Evolutionary conservation across 768 basidiomycete genomes (phyloP).

Genomic region (Xerocomellus intermedius): DNA sequence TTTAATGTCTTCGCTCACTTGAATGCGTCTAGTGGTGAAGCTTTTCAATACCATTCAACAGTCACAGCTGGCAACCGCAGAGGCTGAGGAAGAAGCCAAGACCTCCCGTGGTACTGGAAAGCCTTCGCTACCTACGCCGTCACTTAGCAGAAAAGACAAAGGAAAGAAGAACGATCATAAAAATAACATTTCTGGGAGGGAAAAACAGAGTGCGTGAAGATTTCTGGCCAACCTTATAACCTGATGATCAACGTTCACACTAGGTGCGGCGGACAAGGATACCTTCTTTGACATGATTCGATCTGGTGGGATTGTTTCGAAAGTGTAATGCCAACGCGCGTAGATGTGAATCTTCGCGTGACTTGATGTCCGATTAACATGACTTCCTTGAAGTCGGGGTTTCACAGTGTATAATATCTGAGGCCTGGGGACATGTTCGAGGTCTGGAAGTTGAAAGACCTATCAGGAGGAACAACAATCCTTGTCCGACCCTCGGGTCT

Average conservation of each 20-base stretch:
- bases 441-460: background rate
- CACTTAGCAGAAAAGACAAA: constrained; percentile 48
- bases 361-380: background rate
- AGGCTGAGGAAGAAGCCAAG: constrained; percentile 57
- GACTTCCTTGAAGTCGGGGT: background rate
- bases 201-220: constrained; percentile 53
- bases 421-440: background rate
- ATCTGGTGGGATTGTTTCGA: constrained; percentile 78
- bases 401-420: background rate
- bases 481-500: background rate
- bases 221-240: constrained; percentile 3
- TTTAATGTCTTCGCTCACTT: background rate
- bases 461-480: background rate
- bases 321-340: constrained; percentile 37
- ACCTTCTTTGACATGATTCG: constrained; percentile 83
- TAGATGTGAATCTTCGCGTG: background rate
- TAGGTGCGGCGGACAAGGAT: constrained; percentile 64
- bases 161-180: constrained; percentile 51
- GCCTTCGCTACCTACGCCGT: constrained; percentile 66
- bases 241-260: constrained; percentile 4
- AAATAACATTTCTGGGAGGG: constrained; percentile 51
- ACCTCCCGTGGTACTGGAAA: constrained; percentile 68
- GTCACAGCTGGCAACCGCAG: constrained; percentile 59
- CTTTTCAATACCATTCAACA: constrained; percentile 86
- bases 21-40: constrained; percentile 58